Evolutionary conservation across 2,329 filamentous ascomycete genomes (phyloP), one percentile per base, ranked within the genome.

Genomic region (Calonectria montana): DNA sequence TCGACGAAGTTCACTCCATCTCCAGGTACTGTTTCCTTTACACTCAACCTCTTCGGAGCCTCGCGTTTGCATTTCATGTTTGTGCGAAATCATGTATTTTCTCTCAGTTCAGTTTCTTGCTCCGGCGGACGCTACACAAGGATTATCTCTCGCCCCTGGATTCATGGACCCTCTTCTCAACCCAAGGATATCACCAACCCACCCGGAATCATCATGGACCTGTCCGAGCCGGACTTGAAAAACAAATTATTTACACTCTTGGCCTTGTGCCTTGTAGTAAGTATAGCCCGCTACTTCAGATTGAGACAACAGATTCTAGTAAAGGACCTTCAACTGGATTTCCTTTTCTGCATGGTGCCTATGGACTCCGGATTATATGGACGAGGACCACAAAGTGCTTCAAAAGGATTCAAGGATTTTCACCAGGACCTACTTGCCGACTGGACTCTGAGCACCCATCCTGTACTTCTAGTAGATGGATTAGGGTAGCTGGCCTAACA

Each of bases 1-100:
- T 90, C 84, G 88, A 90, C 82, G 88, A 91, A 84, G 88, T 89
- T 83, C 86, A 89, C 81, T 88, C 88, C 80, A 87, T 90, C 81
- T 86, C 88, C 86, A 91, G 89, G 89, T 91, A 91, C 85, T 89
- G 87, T 87, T 87, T 85, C 82, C 82, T 86, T 85, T 59, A 59
- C 82, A 77, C 79, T 82, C 81, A 77, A 78, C 82, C 82, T 81
- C 84, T 83, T 83, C 86, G 84, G 83, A 83, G 78, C 75, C 80
- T 80, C 82, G 80, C 81, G 77, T 85, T 79, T 83, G 80, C 83
- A 70, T 37, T 50, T 78, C 72, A 75, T 80, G 78, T 82, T 57
- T 72, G 70, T 67, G 71, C 75, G 67, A 75, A 75, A 67, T 79
- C 76, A 73, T 84, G 82, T 83, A 77, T 48, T 50, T 50, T 62